Evolutionary conservation across 306 rosid species (phyloP).

Genomic region (Corylus heterophylla): DNA sequence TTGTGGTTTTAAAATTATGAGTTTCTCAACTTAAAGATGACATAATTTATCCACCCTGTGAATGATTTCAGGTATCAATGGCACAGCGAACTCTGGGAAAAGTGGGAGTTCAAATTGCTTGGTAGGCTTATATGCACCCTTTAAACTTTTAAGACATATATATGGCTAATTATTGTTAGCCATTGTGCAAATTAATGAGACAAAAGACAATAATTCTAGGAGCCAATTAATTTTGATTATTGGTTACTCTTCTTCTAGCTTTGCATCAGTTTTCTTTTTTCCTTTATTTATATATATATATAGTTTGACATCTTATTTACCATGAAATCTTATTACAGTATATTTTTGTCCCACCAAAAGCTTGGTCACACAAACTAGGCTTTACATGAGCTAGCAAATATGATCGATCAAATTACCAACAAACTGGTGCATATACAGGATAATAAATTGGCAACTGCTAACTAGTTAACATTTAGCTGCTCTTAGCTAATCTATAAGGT

Average conservation of each 20-base stretch:
- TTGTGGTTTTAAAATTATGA: neutral
- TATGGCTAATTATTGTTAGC: neutral
- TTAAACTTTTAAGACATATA: neutral
- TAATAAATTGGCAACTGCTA: neutral
- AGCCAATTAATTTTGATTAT: neutral
- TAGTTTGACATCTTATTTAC: neutral
- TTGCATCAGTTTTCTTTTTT: neutral
- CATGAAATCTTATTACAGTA: neutral
- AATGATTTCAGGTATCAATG: slow-evolving; percentile 70
- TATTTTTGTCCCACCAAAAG: neutral
- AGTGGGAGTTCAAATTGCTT: slow-evolving; percentile 72
- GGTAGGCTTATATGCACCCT: slow-evolving; percentile 41
- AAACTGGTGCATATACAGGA: neutral
- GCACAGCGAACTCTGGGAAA: slow-evolving; percentile 75
- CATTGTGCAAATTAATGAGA: slow-evolving; percentile 3
- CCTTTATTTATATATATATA: no score
- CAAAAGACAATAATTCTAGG: neutral
- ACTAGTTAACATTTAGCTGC: neutral
- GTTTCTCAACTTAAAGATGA: neutral
- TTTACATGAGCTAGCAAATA: neutral
- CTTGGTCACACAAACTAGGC: neutral
- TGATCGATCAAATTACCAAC: neutral
- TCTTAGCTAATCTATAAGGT: neutral
- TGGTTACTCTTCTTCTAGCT: neutral
- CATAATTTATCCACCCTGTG: neutral